Evolutionary conservation across 805 yeast species (phyloP), one percentile per base, ranked within the genome.

Genomic region (Scheffersomyces amazonensis): DNA sequence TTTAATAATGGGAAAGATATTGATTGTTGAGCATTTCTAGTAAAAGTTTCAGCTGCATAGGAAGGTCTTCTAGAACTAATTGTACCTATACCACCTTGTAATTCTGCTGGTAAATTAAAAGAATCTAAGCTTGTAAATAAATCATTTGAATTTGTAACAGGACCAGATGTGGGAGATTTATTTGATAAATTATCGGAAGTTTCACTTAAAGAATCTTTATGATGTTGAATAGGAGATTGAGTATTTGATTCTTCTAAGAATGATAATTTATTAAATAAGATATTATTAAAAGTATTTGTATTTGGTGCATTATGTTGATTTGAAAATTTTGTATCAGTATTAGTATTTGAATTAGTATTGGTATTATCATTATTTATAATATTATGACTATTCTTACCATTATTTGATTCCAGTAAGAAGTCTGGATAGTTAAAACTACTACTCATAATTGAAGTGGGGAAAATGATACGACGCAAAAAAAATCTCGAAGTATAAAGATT

Each of bases 41-140:
- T 75, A 41, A 77, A 67, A 2, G 75, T 63, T 52, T 82, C 91
- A 2, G 89, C 86, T 10, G 87, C 80, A 53, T 80, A 83, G 37
- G 83, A 76, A 11, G 90, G 88, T 59, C 93, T 73, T 59, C 93
- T 71, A 9, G 84, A 76, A 17, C 76, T 73, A 31, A 81, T 78
- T 39, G 67, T 78, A 20, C 78, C 77, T 2, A 80, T 62, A 0
- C 86, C 86, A 31, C 86, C 85, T 55, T 80, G 84, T 27, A 80
- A 64, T 47, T 80, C 85, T 5, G 64, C 40, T 0, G 87, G 86
- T 36, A 80, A 59, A 43, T 58, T 63, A 54, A 76, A 75, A 30
- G 67, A 37, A 45, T 69, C 69, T 12, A 36, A 37, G 18, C 34
- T 34, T 34, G 17, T 27, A 27, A 27, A 27, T 27, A 27, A 27